phyloP scores from a whole-genome alignment of 2,329 filamentous ascomycete genomes.

The Penicillium sclerotigenum region DNA sequence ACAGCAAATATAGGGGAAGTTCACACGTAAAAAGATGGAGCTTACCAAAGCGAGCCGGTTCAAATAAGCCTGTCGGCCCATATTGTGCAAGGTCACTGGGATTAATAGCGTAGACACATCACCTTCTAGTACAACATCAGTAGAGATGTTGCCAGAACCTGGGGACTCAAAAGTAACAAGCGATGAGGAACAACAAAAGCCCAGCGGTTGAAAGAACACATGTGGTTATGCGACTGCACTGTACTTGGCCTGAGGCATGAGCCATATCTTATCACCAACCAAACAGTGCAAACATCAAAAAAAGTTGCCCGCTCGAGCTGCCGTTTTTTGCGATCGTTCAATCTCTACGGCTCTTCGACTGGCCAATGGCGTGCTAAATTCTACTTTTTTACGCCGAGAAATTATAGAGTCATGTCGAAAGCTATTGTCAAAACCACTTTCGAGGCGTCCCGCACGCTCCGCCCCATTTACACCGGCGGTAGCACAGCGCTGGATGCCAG shows the following conservation, averaged over 20 bases:
- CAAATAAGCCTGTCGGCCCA: constrained; percentile 47
- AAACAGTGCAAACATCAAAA: constrained; percentile 39
- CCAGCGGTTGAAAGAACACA: not conserved
- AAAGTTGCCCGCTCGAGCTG: constrained; percentile 32
- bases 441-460: constrained; percentile 75
- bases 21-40: constrained; percentile 6
- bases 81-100: constrained; percentile 16
- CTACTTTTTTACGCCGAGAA: constrained; percentile 10
- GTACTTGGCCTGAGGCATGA: constrained; percentile 23
- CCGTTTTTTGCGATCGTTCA: constrained; percentile 19
- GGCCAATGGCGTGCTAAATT: constrained; percentile 17
- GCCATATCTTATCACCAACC: constrained; percentile 32
- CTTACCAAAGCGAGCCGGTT: constrained; percentile 48
- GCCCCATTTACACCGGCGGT: constrained; percentile 91
- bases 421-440: constrained; percentile 77
- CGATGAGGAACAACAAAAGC: not conserved
- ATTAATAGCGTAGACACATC: constrained; percentile 8
- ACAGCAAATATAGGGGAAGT: not conserved
- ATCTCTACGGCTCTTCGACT: constrained; percentile 15
- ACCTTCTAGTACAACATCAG: not conserved
- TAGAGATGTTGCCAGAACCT: not conserved
- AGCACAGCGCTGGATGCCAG: constrained; percentile 77
- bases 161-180: not conserved
- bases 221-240: constrained; percentile 15
- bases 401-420: constrained; percentile 45